Percentiles rank a stretch among this genome's conserved stretches.
phyloP scores from a whole-genome alignment of 352 stramenopile species.

The Globisporangium nagaii region DNA sequence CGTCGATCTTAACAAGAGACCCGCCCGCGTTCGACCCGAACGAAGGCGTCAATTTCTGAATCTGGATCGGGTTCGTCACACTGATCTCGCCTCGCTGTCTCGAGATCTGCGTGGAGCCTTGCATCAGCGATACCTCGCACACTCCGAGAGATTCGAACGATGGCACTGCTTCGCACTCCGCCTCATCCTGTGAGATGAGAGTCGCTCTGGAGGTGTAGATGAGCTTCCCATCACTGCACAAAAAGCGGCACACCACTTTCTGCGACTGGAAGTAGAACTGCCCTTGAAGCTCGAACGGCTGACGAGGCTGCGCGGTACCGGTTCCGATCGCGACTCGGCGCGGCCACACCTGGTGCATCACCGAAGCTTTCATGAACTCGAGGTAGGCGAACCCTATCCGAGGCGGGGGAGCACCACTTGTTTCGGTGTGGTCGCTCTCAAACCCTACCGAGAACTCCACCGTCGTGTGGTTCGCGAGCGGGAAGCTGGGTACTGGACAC shows the following conservation, averaged over 20 bases:
- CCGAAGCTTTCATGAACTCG: conserved; percentile 7
- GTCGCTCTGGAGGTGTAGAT: conserved; percentile 4
- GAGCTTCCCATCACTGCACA: conserved; percentile 6
- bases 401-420: neutral
- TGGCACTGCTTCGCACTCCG: conserved; percentile 18
- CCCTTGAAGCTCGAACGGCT: conserved; percentile 23
- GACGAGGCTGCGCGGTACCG: neutral
- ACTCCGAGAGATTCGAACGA: neutral
- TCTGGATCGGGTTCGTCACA: conserved; percentile 7
- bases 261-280: conserved; percentile 20
- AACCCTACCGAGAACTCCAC: conserved; percentile 19
- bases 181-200: conserved; percentile 13
- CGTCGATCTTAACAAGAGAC: conserved; percentile 26
- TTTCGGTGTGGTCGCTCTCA: neutral
- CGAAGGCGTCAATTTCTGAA: conserved; percentile 17
- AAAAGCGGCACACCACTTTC: conserved; percentile 17
- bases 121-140: conserved; percentile 22
- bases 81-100: conserved; percentile 16
- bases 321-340: neutral
- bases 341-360: neutral
- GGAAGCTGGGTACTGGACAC: conserved; percentile 23
- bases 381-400: conserved; percentile 1
- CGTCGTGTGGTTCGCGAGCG: conserved; percentile 12
- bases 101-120: conserved; percentile 19
- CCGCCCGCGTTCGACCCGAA: conserved; percentile 17